Percentiles rank a stretch among this genome's conserved stretches.
Conservation (phyloP, 1,139 yeast species). For the Yamadazyma membranifaciens region DNA sequence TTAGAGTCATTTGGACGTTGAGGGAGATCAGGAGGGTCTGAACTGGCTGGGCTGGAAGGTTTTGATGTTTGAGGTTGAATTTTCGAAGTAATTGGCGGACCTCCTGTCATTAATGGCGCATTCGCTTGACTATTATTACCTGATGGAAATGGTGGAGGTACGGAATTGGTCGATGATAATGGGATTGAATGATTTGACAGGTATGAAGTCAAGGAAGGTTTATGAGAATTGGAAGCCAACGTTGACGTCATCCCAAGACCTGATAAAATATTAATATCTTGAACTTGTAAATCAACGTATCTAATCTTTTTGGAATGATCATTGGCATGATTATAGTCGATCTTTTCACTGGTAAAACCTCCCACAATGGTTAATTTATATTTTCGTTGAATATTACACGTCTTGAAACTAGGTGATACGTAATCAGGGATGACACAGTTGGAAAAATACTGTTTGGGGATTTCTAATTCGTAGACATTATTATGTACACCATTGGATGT, state of each 20-base stretch:
- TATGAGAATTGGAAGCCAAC: conserved; percentile 13
- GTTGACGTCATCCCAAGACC: conserved; percentile 35
- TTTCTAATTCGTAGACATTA: conserved; percentile 41
- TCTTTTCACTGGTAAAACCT: conserved; percentile 41
- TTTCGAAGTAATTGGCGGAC: not conserved
- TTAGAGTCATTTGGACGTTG: not conserved
- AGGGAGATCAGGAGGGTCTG: not conserved
- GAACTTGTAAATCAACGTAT: conserved; percentile 32
- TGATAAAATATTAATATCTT: conserved; percentile 40
- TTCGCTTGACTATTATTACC: not conserved
- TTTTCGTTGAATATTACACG: conserved; percentile 55
- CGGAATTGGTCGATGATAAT: not conserved
- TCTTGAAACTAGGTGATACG: conserved; percentile 53
- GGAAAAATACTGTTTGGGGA: conserved; percentile 39
- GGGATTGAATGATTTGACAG: not conserved
- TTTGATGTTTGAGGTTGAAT: not conserved
- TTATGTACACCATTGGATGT: conserved; percentile 8
- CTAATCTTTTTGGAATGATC: conserved; percentile 22
- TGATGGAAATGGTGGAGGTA: not conserved
- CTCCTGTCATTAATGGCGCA: not conserved
- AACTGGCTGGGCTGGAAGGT: not conserved
- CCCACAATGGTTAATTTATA: conserved; percentile 45
- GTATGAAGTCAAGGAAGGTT: not conserved
- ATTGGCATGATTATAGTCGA: conserved; percentile 21
- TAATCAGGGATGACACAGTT: conserved; percentile 49